Conservation (phyloP, 257 asterid species). For the Solanum dulcamara region DNA sequence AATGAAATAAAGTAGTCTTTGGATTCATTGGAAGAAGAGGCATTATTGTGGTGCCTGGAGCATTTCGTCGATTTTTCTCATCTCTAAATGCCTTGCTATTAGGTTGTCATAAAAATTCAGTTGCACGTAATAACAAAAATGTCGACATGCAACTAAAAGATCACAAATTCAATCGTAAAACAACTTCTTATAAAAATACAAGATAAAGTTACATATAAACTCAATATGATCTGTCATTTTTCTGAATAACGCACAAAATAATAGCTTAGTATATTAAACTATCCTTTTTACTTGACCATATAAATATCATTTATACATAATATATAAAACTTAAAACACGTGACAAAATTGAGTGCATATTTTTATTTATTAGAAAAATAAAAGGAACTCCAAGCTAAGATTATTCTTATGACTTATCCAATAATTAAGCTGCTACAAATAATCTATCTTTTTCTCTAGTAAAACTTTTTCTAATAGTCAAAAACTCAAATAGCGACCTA, state of each 20-base stretch:
- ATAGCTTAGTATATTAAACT: background rate
- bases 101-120: background rate
- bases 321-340: background rate
- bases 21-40: background rate
- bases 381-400: background rate
- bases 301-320: background rate
- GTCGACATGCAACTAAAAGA: background rate
- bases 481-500: background rate
- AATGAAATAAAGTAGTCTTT: background rate
- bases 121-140: background rate
- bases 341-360: background rate
- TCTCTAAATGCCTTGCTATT: background rate
- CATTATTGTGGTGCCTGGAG: background rate
- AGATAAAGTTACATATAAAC: background rate
- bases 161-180: background rate
- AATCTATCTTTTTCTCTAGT: background rate
- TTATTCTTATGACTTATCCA: background rate
- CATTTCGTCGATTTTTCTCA: background rate
- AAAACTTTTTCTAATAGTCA: background rate
- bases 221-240: background rate
- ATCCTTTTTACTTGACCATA: background rate
- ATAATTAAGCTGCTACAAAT: background rate
- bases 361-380: background rate
- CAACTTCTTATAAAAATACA: background rate
- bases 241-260: background rate